A percentile compares a stretch with the other conserved stretches of the same genome.
Evolutionary conservation across 73 alveolate species (phyloP).

Genomic region (Uronychia setigera): DNA sequence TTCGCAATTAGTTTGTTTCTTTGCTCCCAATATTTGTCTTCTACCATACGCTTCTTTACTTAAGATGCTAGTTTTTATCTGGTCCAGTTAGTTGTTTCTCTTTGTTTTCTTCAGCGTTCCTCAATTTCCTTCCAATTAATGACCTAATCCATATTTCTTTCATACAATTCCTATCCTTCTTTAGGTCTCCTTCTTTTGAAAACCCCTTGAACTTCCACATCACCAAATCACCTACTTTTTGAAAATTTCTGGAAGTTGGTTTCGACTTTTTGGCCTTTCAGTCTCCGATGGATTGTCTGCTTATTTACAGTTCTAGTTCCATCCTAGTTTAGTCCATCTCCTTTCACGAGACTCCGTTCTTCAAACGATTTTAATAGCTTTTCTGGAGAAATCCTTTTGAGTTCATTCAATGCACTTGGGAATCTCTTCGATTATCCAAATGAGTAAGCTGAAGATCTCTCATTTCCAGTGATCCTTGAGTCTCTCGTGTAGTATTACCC

Average conservation of each 20-base stretch:
- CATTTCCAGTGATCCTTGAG: too few relatives aligned
- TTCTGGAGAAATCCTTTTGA: too few relatives aligned
- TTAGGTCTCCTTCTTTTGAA: background rate
- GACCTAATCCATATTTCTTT: background rate
- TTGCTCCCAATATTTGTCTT: background rate
- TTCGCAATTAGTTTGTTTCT: background rate
- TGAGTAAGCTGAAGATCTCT: too few relatives aligned
- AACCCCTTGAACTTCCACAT: background rate
- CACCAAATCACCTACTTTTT: background rate
- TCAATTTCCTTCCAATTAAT: background rate
- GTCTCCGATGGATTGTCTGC: too few relatives aligned
- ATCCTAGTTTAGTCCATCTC: too few relatives aligned
- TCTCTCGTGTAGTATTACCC: too few relatives aligned
- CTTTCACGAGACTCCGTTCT: too few relatives aligned
- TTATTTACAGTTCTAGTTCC: too few relatives aligned
- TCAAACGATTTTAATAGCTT: too few relatives aligned
- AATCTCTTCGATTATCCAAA: too few relatives aligned
- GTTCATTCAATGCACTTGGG: too few relatives aligned
- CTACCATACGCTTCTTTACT: background rate
- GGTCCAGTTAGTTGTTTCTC: background rate
- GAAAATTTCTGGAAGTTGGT: background rate
- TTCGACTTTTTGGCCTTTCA: too few relatives aligned
- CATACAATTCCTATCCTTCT: background rate
- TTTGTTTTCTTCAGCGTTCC: background rate
- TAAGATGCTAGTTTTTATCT: background rate